Evolutionary conservation across 1,139 yeast genomes (phyloP).

Genomic region (Nakaseomyces glabratus): DNA sequence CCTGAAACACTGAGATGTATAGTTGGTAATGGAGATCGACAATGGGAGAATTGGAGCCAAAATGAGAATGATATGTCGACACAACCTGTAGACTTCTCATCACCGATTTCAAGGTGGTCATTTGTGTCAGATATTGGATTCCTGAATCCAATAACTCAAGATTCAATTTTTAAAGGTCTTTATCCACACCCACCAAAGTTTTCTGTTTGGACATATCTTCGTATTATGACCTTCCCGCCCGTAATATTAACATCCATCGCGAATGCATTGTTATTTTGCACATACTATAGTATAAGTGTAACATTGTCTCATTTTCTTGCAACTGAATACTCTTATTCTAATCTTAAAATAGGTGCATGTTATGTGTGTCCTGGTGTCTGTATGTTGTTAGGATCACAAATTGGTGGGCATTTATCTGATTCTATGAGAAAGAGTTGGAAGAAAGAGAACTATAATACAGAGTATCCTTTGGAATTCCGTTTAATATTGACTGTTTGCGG

Average conservation of each 20-base stretch:
- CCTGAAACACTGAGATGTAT: slow-evolving; percentile 50
- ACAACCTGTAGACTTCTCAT: too few species aligned
- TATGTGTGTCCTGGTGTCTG: slow-evolving; percentile 50
- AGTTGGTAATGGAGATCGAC: slow-evolving; percentile 44
- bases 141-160: slow-evolving; percentile 23
- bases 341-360: slow-evolving; percentile 37
- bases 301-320: slow-evolving; percentile 40
- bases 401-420: slow-evolving; percentile 47
- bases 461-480: slow-evolving; percentile 39
- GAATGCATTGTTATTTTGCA: slow-evolving; percentile 46
- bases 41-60: slow-evolving; percentile 19
- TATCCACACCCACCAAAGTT: slow-evolving; percentile 46
- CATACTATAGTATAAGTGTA: slow-evolving; percentile 48
- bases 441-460: slow-evolving; percentile 20
- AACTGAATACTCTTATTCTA: slow-evolving; percentile 34
- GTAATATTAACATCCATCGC: slow-evolving; percentile 42
- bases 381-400: slow-evolving; percentile 42
- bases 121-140: slow-evolving; percentile 23
- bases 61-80: too few species aligned
- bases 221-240: slow-evolving; percentile 37
- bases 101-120: slow-evolving; percentile 11
- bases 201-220: slow-evolving; percentile 34
- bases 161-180: slow-evolving; percentile 18
- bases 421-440: slow-evolving; percentile 29
- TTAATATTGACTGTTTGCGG: slow-evolving; percentile 42